Evolutionary conservation across 1,284 basidiomycete species (phyloP).

Genomic region (Paramarasmius palmivorus): DNA sequence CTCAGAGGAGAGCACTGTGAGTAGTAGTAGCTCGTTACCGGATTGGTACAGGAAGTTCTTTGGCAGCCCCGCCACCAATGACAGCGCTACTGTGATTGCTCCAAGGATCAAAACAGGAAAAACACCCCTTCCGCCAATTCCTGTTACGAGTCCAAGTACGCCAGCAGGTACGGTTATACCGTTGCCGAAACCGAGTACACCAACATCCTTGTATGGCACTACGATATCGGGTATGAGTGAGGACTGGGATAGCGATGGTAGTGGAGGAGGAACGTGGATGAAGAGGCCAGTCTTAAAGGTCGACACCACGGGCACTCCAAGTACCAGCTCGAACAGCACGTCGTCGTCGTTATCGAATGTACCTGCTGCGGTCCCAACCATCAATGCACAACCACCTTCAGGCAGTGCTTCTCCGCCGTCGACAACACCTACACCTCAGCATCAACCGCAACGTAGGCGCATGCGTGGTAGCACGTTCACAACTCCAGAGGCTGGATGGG

Average conservation of each 20-base stretch:
- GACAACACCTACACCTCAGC: constrained; percentile 18
- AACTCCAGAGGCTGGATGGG: constrained; percentile 55
- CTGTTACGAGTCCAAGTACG: not conserved
- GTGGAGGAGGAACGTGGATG: constrained; percentile 32
- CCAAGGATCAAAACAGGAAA: not conserved
- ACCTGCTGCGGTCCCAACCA: constrained; percentile 20
- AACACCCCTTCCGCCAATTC: not conserved
- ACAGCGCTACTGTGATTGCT: not conserved
- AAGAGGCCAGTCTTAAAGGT: constrained; percentile 27
- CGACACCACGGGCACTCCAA: not conserved
- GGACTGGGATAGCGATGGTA: constrained; percentile 49
- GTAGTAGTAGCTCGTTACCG: no score
- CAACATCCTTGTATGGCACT: constrained; percentile 18
- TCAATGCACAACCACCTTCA: constrained; percentile 18
- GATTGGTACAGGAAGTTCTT: not conserved
- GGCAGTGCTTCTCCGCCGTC: constrained; percentile 8
- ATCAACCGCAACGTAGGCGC: constrained; percentile 21
- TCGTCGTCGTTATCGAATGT: not conserved
- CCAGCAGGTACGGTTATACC: constrained; percentile 11
- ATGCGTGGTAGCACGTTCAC: constrained; percentile 60
- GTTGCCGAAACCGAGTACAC: constrained; percentile 18
- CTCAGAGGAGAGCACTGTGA: no score
- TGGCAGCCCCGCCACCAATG: not conserved
- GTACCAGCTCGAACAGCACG: not conserved
- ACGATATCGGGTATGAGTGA: constrained; percentile 28